These are phyloP conservation scores for Neohortaea acidophila DNA, from an alignment of 495 filamentous ascomycete genomes.

Conservation along the genomic window DNA sequence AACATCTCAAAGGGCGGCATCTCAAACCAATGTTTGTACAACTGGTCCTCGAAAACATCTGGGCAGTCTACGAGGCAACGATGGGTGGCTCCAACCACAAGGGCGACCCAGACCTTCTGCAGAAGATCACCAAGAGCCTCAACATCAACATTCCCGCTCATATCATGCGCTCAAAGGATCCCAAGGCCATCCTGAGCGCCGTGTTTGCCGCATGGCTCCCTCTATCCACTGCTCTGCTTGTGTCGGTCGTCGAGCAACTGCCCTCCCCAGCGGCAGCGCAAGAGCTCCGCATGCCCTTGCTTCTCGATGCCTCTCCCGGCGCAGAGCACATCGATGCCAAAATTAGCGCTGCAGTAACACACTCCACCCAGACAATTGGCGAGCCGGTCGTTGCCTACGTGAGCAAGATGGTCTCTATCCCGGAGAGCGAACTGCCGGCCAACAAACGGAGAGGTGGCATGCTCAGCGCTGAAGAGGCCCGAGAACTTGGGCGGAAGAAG, in stretches of 20 bases:
- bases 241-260: conserved; percentile 84
- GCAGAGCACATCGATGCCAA: conserved; percentile 47
- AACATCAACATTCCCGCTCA: conserved; percentile 70
- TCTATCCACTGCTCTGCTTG: conserved; percentile 78
- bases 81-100: conserved; percentile 65
- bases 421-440: conserved; percentile 72
- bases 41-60: conserved; percentile 86
- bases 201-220: conserved; percentile 86
- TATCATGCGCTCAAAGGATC: conserved; percentile 70
- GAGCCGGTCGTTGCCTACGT: conserved; percentile 88
- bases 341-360: conserved; percentile 62
- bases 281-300: conserved; percentile 57
- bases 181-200: conserved; percentile 65
- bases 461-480: conserved; percentile 76
- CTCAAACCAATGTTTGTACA: conserved; percentile 98
- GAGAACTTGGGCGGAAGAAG: conserved; percentile 76
- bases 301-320: conserved; percentile 72
- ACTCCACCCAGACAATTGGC: conserved; percentile 50
- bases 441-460: conserved; percentile 57
- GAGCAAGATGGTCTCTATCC: conserved; percentile 94
- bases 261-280: conserved; percentile 79
- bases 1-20: conserved; percentile 80
- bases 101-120: conserved; percentile 67
- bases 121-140: conserved; percentile 90
- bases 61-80: conserved; percentile 91